Base-by-base conservation (phyloP, 768 basidiomycete genomes). In the Podaxis sp. region DNA sequence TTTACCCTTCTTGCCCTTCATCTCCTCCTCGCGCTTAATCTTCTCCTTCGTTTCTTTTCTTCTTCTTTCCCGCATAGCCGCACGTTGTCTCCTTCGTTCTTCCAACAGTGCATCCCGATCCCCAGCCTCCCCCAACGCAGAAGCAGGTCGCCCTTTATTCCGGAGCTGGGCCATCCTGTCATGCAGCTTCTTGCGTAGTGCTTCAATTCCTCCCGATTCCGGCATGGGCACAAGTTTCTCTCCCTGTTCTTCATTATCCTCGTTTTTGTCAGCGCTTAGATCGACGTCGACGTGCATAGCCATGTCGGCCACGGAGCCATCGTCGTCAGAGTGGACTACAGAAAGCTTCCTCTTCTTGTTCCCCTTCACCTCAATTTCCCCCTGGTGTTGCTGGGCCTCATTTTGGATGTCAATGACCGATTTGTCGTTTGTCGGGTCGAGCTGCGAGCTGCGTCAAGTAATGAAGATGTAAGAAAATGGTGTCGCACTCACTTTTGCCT, bases 361-460 rank as follows among this genome's bases (percentile, higher is more conserved):
- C 66, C 74, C 76, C 50, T 63, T 65, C 55, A 65, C 46, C 47
- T 63, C 68, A 57, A 68, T 58, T 21, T 67, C 66, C 21, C 61
- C 58, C 14, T 44, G 62, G 25, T 69, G 63, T 44, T 68, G 66
- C n/a, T 66, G 63, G 2, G 76, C 76, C 67, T 87, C 88, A 59
- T 82, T 80, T 69, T 91, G 87, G 35, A 93, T 78, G 61, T 97
- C 92, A 27, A 92, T 70, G 18, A 81, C 74, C 6, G 79, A 79
- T 70, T 91, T 92, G 69, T 95, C 82, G 74, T 96, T 95, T 5
- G 86, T 88, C 1, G 96, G 96, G 72, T 98, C 94, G 66, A 97
- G 90, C 95, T 98, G 61, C 11, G 59, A 32, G 25, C 23, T 47
- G 16, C 37, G 36, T 57, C 35, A 55, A 63, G 23, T 14, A 44